Conservation (phyloP, 2,329 filamentous ascomycete genomes). For the Verticillium isaacii region DNA sequence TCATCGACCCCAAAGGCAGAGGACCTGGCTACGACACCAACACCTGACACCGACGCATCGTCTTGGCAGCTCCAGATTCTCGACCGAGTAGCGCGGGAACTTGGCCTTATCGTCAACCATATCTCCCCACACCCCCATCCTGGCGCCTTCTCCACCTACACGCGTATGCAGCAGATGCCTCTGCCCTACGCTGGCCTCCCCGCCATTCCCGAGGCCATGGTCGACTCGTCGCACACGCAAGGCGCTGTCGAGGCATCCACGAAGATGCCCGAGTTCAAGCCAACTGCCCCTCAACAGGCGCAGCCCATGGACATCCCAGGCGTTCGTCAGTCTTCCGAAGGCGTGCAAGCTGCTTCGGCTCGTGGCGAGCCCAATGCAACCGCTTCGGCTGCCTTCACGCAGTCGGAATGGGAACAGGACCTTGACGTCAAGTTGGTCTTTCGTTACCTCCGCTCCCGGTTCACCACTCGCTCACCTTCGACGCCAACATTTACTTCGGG, state of each 20-base stretch:
- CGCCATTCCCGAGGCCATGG: conserved; percentile 50
- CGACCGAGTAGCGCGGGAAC: conserved; percentile 79
- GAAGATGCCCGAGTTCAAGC: conserved; percentile 40
- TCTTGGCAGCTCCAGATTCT: conserved; percentile 75
- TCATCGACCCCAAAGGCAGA: conserved; percentile 40
- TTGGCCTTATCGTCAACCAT: conserved; percentile 78
- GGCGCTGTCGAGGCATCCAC: conserved; percentile 46
- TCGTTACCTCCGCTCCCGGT: conserved; percentile 74
- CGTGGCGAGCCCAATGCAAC: conserved; percentile 6
- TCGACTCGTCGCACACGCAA: conserved; percentile 18
- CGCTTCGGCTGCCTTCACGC: conserved; percentile 36
- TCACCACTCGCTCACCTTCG: conserved; percentile 48
- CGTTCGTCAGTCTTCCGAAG: conserved; percentile 15
- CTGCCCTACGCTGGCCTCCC: conserved; percentile 77
- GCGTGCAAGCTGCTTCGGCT: conserved; percentile 1
- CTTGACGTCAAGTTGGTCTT: conserved; percentile 91
- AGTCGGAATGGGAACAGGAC: conserved; percentile 91
- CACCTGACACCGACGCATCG: conserved; percentile 30
- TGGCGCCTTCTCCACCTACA: conserved; percentile 82
- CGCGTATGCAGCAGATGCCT: conserved; percentile 56
- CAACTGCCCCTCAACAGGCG: conserved; percentile 35
- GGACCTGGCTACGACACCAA: conserved; percentile 17
- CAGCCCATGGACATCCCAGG: conserved; percentile 32
- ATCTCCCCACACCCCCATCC: conserved; percentile 70
- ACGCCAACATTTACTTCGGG: conserved; percentile 35